Evolutionary conservation across 495 filamentous ascomycete genomes (phyloP).

Genomic region (Podospora tetraspora): DNA sequence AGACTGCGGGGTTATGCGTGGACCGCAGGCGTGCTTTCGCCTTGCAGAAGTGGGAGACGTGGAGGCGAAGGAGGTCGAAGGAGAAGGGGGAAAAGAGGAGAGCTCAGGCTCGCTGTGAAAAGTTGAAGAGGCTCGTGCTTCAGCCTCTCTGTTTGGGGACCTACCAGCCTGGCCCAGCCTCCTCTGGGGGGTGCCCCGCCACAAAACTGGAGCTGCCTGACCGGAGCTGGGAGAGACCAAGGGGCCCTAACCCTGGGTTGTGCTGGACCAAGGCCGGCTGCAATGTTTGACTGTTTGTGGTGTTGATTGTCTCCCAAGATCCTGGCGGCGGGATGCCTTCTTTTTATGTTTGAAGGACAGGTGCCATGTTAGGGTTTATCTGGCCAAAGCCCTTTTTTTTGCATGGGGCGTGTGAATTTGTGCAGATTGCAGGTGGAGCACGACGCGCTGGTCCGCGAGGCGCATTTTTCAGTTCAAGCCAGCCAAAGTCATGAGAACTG

Average conservation of each 20-base stretch:
- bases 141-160: background rate
- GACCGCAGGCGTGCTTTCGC: background rate
- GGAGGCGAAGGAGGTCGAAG: background rate
- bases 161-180: background rate
- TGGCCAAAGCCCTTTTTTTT: background rate
- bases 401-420: background rate
- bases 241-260: background rate
- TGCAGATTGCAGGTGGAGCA: background rate
- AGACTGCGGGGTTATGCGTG: background rate
- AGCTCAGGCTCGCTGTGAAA: background rate
- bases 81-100: background rate
- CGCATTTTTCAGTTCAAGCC: background rate
- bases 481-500: background rate
- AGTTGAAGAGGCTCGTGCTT: constrained; percentile 4
- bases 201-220: background rate
- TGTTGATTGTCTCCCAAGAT: background rate
- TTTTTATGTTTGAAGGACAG: background rate
- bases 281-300: background rate
- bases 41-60: background rate
- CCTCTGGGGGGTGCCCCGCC: background rate
- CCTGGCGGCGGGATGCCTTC: background rate
- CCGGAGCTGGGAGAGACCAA: background rate
- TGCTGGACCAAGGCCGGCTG: background rate
- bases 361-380: background rate
- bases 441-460: background rate